phyloP scores from a whole-genome alignment of 1,139 yeast species.

The Blastobotrys capitulatus region DNA sequence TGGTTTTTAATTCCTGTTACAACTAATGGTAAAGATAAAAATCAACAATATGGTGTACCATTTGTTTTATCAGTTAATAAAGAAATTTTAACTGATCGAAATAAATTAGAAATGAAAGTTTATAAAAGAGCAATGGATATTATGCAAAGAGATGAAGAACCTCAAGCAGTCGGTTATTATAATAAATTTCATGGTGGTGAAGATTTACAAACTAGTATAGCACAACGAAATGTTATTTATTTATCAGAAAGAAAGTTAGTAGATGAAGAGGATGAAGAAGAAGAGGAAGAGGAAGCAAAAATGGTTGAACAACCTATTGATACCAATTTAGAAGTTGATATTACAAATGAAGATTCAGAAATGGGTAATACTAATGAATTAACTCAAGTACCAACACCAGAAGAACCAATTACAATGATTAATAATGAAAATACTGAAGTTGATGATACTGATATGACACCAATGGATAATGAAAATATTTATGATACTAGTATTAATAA shows the following conservation, averaged over 20 bases:
- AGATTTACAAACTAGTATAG: neutral
- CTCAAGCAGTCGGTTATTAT: neutral
- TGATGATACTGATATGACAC: neutral
- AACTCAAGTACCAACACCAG: neutral
- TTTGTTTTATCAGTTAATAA: slow-evolving; percentile 56
- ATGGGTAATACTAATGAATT: neutral
- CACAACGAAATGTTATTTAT: neutral
- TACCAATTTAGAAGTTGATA: neutral
- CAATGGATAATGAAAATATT: neutral
- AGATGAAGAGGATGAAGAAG: neutral
- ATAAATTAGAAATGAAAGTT: slow-evolving; percentile 51
- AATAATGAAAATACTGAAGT: neutral
- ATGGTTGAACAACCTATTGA: neutral
- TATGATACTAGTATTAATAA: neutral
- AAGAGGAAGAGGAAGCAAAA: neutral
- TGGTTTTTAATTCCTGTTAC: slow-evolving; percentile 34
- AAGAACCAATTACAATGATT: neutral
- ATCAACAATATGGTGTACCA: slow-evolving; percentile 50
- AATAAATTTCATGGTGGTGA: neutral
- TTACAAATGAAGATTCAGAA: neutral
- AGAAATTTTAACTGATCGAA: slow-evolving; percentile 48
- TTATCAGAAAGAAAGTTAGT: neutral
- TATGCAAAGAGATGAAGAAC: neutral
- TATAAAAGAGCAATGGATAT: slow-evolving; percentile 8
- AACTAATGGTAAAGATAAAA: slow-evolving; percentile 23